These are phyloP conservation scores for Talaromyces stipitatus DNA, from an alignment of 495 filamentous ascomycete species.

Conservation along the genomic window DNA sequence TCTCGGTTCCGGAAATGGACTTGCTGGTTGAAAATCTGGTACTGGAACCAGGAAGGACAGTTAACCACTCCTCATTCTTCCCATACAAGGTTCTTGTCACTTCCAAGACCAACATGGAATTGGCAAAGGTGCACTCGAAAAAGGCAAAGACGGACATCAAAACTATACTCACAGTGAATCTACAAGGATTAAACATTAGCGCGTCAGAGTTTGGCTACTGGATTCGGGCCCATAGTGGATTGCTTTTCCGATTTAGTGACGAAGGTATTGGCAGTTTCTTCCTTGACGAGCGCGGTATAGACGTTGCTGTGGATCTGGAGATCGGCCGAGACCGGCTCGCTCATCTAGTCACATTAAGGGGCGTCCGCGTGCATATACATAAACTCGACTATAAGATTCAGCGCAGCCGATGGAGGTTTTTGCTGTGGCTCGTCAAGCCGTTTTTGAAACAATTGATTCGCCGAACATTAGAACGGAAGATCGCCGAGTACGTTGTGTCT, in stretches of 20 bases:
- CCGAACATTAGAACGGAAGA: constrained; percentile 66
- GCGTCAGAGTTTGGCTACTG: constrained; percentile 83
- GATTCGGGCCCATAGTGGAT: constrained; percentile 58
- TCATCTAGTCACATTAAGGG: constrained; percentile 69
- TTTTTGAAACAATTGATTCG: constrained; percentile 74
- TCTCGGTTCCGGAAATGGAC: constrained; percentile 75
- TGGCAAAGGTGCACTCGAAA: constrained; percentile 68
- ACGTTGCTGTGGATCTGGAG: constrained; percentile 77
- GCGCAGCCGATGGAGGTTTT: constrained; percentile 64
- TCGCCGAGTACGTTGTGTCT: constrained; percentile 64
- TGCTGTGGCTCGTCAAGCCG: constrained; percentile 80
- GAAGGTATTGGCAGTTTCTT: constrained; percentile 78
- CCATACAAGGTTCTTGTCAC: constrained; percentile 75
- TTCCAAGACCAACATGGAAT: constrained; percentile 78
- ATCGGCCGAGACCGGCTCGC: constrained; percentile 66
- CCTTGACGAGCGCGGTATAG: constrained; percentile 78
- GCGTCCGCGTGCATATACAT: constrained; percentile 73
- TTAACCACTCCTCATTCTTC: constrained; percentile 83
- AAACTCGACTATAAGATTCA: constrained; percentile 73
- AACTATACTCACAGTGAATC: constrained; percentile 63
- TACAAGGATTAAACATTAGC: constrained; percentile 72
- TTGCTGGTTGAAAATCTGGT: constrained; percentile 86
- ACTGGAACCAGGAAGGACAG: constrained; percentile 76
- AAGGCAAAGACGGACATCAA: constrained; percentile 58
- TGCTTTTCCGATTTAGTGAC: constrained; percentile 61